phyloP scores from a whole-genome alignment of 2,329 filamentous ascomycete species.

The Escovopsis sp. region DNA sequence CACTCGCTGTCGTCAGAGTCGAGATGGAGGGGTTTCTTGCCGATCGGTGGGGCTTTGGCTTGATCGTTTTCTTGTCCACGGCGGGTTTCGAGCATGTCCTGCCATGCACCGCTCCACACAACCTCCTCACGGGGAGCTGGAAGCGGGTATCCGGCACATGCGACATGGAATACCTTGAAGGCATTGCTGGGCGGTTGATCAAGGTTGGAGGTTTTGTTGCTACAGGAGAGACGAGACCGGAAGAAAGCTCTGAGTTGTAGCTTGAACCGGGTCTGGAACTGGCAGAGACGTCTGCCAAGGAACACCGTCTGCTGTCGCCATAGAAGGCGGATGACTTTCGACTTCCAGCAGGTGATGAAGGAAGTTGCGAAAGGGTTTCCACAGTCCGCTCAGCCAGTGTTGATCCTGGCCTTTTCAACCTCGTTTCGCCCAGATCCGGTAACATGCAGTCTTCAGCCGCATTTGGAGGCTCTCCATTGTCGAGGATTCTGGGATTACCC shows the following conservation, averaged over 20 bases:
- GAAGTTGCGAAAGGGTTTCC: slow-evolving; percentile 65
- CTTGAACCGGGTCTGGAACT: slow-evolving; percentile 39
- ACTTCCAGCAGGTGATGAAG: slow-evolving; percentile 58
- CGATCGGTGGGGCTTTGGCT: slow-evolving; percentile 36
- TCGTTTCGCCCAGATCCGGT: slow-evolving; percentile 10
- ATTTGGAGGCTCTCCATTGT: slow-evolving; percentile 8
- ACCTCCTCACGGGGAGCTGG: slow-evolving; percentile 25
- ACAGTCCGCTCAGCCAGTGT: slow-evolving; percentile 75
- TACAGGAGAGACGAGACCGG: slow-evolving; percentile 9
- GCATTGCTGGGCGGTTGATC: slow-evolving; percentile 11
- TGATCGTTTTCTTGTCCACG: slow-evolving; percentile 26
- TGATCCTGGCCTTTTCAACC: slow-evolving; percentile 22
- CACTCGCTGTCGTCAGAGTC: slow-evolving; percentile 15
- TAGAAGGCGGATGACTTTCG: slow-evolving; percentile 61
- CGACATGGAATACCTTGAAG: slow-evolving; percentile 11
- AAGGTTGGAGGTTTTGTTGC: slow-evolving; percentile 13
- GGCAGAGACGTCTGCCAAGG: slow-evolving; percentile 27
- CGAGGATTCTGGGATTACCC: slow-evolving; percentile 3
- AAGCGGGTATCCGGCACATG: slow-evolving; percentile 13
- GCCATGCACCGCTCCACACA: slow-evolving; percentile 13
- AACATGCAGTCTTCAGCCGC: slow-evolving; percentile 3
- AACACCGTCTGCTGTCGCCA: slow-evolving; percentile 42
- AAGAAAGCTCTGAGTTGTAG: slow-evolving; percentile 46
- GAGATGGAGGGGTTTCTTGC: slow-evolving; percentile 40
- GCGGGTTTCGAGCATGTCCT: slow-evolving; percentile 33